A percentile compares a stretch with the other conserved stretches of the same genome.
These are phyloP conservation scores for Plasmodium knowlesi DNA, from an alignment of 169 alveolate genomes.

Conservation along the genomic window DNA sequence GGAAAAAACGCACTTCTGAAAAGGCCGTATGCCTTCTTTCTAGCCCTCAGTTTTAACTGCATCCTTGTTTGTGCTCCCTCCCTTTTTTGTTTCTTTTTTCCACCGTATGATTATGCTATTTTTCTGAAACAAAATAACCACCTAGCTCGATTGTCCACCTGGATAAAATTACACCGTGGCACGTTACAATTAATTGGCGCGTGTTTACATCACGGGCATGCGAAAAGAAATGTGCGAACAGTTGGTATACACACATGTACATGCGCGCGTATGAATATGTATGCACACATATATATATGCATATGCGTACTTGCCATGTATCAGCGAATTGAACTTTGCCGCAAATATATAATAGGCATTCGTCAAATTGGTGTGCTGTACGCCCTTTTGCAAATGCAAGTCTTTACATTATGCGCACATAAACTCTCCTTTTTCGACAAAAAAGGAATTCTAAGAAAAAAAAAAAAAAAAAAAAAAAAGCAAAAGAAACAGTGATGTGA, in stretches of 20 bases:
- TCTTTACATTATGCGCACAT: neutral
- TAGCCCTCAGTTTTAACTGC: neutral
- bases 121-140: slow-evolving; percentile 1
- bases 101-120: neutral
- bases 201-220: neutral
- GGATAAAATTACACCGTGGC: neutral
- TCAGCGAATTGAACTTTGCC: neutral
- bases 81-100: neutral
- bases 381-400: neutral
- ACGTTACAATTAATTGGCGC: neutral
- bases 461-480: neutral
- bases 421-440: neutral
- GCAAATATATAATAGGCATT: neutral
- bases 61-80: neutral
- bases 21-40: neutral
- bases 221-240: neutral
- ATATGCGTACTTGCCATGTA: neutral
- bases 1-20: neutral
- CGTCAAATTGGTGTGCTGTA: neutral
- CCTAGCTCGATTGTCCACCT: slow-evolving; percentile 9
- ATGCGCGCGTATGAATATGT: slow-evolving; percentile 6
- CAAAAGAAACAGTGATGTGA: neutral
- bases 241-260: neutral
- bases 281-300: slow-evolving; percentile 6
- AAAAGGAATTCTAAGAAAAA: neutral